Evolutionary conservation across 2,329 filamentous ascomycete genomes (phyloP), one percentile per base, ranked within the genome.

Genomic region (Diaporthe nobilis): DNA sequence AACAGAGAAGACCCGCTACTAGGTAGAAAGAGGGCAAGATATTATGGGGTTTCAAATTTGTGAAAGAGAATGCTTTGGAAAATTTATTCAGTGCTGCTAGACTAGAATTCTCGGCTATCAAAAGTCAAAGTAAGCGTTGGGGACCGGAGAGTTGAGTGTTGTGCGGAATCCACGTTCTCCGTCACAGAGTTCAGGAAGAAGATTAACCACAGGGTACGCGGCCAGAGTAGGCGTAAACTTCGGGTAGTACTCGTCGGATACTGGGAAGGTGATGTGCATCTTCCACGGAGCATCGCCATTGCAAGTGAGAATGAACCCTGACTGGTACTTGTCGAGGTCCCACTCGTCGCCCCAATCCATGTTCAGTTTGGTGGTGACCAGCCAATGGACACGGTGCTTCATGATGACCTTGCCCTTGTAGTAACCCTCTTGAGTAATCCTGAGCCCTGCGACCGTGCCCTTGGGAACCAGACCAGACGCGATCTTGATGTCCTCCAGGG

Each of bases 261-360:
- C 58, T 25, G 58, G 58, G n/a, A 39, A 61, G n/a, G 37, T 61
- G 6, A 61, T 61, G 22, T 61, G 58, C 58, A 61, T 61, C 22
- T 61, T 61, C 58, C 58, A 61, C 22, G 58, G 58, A 22, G 58
- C 58, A 4, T 61, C 58, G 20, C 58, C 58, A 42, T 17, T 37
- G 3, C 58, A 61, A 15, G 0, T 42, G 37, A 61, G 25, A 37
- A 61, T 61, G 20, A 61, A 61, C 5, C 58, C 58, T 2, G 58
- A 61, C 58, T 61, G 58, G 37, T 61, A 42, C 58, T 61, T 61
- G 58, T 61, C 58, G 37, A 61, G 58, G 37, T 61, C 58, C 58
- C 58, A 61, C 37, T 61, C 58, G 2, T 61, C 37, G 37, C 58
- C 37, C 58, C 58, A 61, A 2, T 7, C 22, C 58, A 42, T 61